phyloP scores from a whole-genome alignment of 2,329 filamentous ascomycete genomes.

The Ophiostoma triangulosporum region DNA sequence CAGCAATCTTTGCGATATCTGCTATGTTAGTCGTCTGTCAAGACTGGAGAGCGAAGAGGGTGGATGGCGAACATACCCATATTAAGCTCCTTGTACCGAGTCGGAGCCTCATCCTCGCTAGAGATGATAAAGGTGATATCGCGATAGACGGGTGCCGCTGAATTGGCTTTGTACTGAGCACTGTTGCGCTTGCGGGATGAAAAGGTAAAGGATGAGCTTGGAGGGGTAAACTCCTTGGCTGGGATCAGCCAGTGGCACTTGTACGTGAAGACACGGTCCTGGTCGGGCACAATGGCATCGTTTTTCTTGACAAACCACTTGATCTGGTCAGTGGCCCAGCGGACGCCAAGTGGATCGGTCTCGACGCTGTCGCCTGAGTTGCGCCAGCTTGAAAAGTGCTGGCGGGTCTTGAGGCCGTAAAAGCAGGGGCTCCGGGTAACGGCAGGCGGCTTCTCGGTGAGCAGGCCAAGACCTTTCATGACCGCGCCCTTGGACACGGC shows the following conservation, averaged over 20 bases:
- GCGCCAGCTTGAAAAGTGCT: slow-evolving; percentile 12
- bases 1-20: slow-evolving; percentile 9
- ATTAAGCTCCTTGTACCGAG: slow-evolving; percentile 10
- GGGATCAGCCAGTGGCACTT: slow-evolving; percentile 16
- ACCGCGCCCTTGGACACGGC: slow-evolving; percentile 18
- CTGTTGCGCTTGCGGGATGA: slow-evolving; percentile 3
- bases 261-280: slow-evolving; percentile 11
- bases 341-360: slow-evolving; percentile 12
- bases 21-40: not conserved
- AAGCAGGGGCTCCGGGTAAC: slow-evolving; percentile 13
- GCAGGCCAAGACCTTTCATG: slow-evolving; percentile 17
- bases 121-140: slow-evolving; percentile 16
- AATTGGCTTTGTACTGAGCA: not conserved
- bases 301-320: slow-evolving; percentile 16
- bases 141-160: slow-evolving; percentile 7
- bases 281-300: slow-evolving; percentile 15
- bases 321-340: slow-evolving; percentile 17
- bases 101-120: slow-evolving; percentile 11
- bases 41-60: not conserved
- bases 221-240: slow-evolving; percentile 8
- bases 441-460: slow-evolving; percentile 14
- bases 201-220: not conserved
- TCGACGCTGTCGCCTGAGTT: slow-evolving; percentile 10
- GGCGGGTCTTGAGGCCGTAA: slow-evolving; percentile 16
- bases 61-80: slow-evolving; percentile 7